phyloP scores from a whole-genome alignment of 768 basidiomycete genomes.

The Ephemerocybe angulata region DNA sequence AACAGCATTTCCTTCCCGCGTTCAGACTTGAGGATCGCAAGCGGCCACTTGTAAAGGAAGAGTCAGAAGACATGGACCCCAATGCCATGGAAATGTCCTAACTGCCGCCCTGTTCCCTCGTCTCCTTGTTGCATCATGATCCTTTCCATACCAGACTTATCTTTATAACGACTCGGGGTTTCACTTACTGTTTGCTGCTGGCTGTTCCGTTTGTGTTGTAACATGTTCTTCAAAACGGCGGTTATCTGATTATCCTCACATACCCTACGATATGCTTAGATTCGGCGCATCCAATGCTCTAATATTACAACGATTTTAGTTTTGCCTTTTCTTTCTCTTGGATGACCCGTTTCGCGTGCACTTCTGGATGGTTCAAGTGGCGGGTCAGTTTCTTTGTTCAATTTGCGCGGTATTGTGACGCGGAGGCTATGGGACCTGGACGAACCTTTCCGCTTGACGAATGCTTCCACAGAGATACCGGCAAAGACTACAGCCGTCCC shows the following conservation, averaged over 20 bases:
- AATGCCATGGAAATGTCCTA: slow-evolving; percentile 54
- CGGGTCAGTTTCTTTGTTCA: background rate
- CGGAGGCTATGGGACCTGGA: slow-evolving; percentile 13
- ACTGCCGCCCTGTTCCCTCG: too few relatives aligned
- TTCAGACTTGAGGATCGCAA: slow-evolving; percentile 46
- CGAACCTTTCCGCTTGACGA: slow-evolving; percentile 82
- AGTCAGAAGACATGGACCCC: slow-evolving; percentile 31
- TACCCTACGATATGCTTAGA: slow-evolving; percentile 1
- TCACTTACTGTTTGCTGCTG: background rate
- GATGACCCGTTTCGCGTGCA: slow-evolving; percentile 75
- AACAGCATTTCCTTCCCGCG: slow-evolving; percentile 1
- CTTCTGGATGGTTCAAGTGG: slow-evolving; percentile 43
- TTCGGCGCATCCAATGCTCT: slow-evolving; percentile 12
- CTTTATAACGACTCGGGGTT: background rate
- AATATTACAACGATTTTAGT: slow-evolving; percentile 67
- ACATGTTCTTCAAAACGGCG: slow-evolving; percentile 1
- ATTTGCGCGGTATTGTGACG: background rate
- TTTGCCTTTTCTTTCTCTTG: slow-evolving; percentile 82
- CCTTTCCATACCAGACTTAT: background rate
- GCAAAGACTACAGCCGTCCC: slow-evolving; percentile 91
- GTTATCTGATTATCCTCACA: slow-evolving; percentile 6
- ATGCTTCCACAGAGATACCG: slow-evolving; percentile 93
- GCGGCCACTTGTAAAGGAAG: slow-evolving; percentile 38
- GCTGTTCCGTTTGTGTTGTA: background rate
- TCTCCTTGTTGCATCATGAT: background rate